Base-by-base conservation (phyloP, 2,329 filamentous ascomycete species). In the Dactylonectria estremocensis region DNA sequence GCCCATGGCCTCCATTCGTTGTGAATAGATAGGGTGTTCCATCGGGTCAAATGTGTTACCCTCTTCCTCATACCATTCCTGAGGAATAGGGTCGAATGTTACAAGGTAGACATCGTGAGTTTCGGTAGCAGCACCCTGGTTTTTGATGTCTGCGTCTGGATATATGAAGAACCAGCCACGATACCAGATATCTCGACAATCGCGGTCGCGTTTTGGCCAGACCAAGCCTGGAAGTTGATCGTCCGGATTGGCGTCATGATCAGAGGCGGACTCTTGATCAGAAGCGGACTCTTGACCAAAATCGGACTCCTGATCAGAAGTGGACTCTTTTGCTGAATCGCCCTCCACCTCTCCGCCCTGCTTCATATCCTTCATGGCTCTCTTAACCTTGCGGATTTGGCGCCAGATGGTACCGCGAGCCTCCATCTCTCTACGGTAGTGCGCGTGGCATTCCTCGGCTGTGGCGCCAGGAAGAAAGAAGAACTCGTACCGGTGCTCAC, bases 371-470 rank as follows among this genome's bases (percentile, higher is more conserved):
- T 69, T 40, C 1, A 65, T 9, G 14, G 56, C 67, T 43, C 28
- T 52, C 18, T 61, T 61, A 1, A 59, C 57, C 14, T 66, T 68
- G 13, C 57, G 37, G 28, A 60, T 58, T 11, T 62, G 45, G 31
- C 57, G 58, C 68, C 61, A 68, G 1, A 68, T 57, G 10, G 61
- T 60, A 16, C 61, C 66, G 46, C 45, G 54, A 57, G 66, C 45
- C 14, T 50, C 24, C 5, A 68, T 40, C 13, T 68, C 66, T 14
- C n/a, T 16, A 50, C 22, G 40, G 45, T 60, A 68, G 18, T 68
- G 45, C 3, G 31, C 31, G 8, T 55, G 7, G n/a, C 49, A 69
- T 35, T 69, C 61, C 28, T 68, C 49, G 8, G 56, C 28, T 6
- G 53, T n/a, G n/a, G n/a, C n/a, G n/a, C n/a, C n/a, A n/a, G n/a